Conservation (phyloP, 441 rosid species). For the Sinapis alba region DNA sequence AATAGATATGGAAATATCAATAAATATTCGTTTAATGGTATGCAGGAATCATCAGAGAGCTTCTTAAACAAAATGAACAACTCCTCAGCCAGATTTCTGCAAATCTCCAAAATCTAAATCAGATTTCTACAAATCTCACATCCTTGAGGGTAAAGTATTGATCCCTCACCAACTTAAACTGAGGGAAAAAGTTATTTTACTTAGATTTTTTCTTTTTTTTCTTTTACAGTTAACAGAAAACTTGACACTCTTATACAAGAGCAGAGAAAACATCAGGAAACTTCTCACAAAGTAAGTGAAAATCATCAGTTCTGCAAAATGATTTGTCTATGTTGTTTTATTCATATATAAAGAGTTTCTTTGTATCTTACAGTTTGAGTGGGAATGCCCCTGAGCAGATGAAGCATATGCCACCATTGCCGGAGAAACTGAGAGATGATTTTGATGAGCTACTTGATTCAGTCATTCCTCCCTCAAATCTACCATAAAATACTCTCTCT, state of each 20-base stretch:
- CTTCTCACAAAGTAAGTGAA: conserved; percentile 52
- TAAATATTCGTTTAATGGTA: conserved; percentile 1
- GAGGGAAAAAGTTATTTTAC: not conserved
- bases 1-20: not conserved
- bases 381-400: conserved; percentile 45
- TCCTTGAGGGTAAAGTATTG: conserved; percentile 51
- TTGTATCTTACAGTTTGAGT: conserved; percentile 42
- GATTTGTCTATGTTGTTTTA: not conserved
- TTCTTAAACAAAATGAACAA: conserved; percentile 60
- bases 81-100: conserved; percentile 53
- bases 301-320: not conserved
- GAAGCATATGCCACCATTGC: conserved; percentile 64
- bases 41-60: conserved; percentile 45
- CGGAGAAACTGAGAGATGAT: conserved; percentile 42
- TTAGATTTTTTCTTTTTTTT: too few relatives aligned
- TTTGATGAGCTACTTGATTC: conserved; percentile 37
- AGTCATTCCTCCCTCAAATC: conserved; percentile 36
- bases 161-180: not conserved
- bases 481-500: conserved; percentile 22
- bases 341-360: not conserved
- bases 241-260: conserved; percentile 46
- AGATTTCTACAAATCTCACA: conserved; percentile 58
- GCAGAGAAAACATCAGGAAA: conserved; percentile 46
- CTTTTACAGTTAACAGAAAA: conserved; percentile 55
- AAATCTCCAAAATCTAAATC: conserved; percentile 45